Percentiles rank a stretch among this genome's conserved stretches.
These are phyloP conservation scores for Salvia miltiorrhiza DNA, from an alignment of 257 asterid genomes.

Conservation along the genomic window DNA sequence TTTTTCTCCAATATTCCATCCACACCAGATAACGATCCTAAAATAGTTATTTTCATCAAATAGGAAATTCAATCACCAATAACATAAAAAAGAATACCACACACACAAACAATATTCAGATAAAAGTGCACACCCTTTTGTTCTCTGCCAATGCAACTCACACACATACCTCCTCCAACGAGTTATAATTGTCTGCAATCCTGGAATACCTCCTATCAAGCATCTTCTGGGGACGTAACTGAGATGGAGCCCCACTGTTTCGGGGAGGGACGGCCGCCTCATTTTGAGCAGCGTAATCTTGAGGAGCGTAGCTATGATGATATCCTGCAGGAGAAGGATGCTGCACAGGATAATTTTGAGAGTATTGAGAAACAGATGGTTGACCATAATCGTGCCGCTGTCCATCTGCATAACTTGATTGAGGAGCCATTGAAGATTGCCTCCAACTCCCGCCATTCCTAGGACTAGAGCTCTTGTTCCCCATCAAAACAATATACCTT, in stretches of 20 bases:
- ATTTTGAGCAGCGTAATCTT: constrained; percentile 36
- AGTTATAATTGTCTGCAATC: constrained; percentile 83
- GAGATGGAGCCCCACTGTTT: constrained; percentile 19
- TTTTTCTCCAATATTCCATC: constrained; percentile 1
- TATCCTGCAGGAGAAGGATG: constrained; percentile 35
- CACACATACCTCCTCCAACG: constrained; percentile 73
- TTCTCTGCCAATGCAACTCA: neutral
- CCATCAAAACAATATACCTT: constrained; percentile 55
- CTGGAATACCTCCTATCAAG: constrained; percentile 82
- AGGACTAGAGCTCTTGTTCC: constrained; percentile 67
- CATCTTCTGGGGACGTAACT: constrained; percentile 37
- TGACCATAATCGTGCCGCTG: constrained; percentile 46
- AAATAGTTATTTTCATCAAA: neutral
- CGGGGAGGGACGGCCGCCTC: constrained; percentile 36
- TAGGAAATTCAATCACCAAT: neutral
- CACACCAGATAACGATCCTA: neutral
- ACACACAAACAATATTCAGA: neutral
- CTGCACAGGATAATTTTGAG: constrained; percentile 43
- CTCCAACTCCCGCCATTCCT: constrained; percentile 41
- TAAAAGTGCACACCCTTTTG: neutral
- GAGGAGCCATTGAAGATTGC: constrained; percentile 44
- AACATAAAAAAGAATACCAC: neutral
- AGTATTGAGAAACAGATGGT: constrained; percentile 44
- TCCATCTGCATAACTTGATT: constrained; percentile 41
- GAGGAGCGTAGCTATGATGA: constrained; percentile 38